Evolutionary conservation across 352 stramenopile genomes (phyloP), one percentile per base, ranked within the genome.

Genomic region (Thalassiosira sp.): DNA sequence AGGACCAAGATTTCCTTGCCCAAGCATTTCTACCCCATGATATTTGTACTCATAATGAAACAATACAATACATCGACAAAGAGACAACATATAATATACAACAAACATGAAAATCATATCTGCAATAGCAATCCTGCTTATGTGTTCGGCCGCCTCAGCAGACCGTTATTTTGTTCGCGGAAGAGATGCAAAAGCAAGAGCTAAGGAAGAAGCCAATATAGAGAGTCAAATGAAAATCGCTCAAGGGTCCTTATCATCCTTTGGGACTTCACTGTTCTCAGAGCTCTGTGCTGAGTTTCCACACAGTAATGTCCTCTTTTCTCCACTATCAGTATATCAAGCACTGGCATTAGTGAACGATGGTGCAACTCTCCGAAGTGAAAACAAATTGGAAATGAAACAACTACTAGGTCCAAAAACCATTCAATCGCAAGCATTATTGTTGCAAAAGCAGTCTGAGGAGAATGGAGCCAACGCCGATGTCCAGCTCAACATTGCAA

Each of bases 301-400:
- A 46, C 8, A 46, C 16, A 33, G 3, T n/a, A 78, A 78, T 67
- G 52, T 78, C 2, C 69, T 78, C 10, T 45, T 81, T 45, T 81
- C 72, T 10, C 72, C 72, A 15, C 28, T 76, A 20, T 70, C 62
- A 28, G 57, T 75, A n/a, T 59, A 51, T 46, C 45, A 53, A 49
- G 53, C 72, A 5, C 25, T 81, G 1, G 56, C 60, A 16, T 13
- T 81, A 1, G 22, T 72, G 3, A 37, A 46, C 42, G 72, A 63
- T 49, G 72, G 72, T 42, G 56, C 64, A 10, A 81, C 72, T 0
- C 10, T 27, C 8, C 24, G 18, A 3, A 64, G 40, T 48, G 16
- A 53, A 1, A 65, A 62, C 31, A 25, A 53, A 24, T 11, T 15
- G 24, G 68, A 75, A 52, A 25, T 80, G 2, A 3, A 51, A n/a